Percentiles rank a stretch among this genome's conserved stretches.
Evolutionary conservation across 345 rosid genomes (phyloP).

Genomic region (Ceriops decandra): DNA sequence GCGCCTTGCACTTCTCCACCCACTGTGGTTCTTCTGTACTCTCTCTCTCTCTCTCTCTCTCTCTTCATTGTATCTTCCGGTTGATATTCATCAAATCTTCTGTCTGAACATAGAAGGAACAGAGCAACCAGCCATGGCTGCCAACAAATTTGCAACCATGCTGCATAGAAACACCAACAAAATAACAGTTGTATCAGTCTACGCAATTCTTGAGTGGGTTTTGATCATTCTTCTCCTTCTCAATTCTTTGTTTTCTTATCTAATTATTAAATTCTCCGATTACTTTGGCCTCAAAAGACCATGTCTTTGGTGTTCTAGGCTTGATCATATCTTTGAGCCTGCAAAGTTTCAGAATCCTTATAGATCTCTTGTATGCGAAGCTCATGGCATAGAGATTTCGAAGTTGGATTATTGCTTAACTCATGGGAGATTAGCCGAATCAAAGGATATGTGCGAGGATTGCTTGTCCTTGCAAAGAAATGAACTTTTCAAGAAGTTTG

Average conservation of each 20-base stretch:
- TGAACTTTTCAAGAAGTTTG: slow-evolving; percentile 30
- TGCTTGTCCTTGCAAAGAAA: slow-evolving; percentile 42
- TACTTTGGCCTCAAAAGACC: slow-evolving; percentile 84
- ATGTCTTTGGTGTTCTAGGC: slow-evolving; percentile 77
- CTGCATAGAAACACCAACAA: slow-evolving; percentile 71
- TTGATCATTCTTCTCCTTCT: slow-evolving; percentile 72
- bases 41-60: slow-evolving; percentile 7
- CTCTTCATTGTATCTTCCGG: not conserved
- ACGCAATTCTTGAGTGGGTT: slow-evolving; percentile 85
- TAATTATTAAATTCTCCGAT: slow-evolving; percentile 76
- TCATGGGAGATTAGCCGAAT: slow-evolving; percentile 52
- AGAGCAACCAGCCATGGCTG: slow-evolving; percentile 53
- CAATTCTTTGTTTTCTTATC: slow-evolving; percentile 74
- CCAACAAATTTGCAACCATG: slow-evolving; percentile 81
- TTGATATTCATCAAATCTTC: slow-evolving; percentile 6
- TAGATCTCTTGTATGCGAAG: slow-evolving; percentile 70
- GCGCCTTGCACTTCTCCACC: slow-evolving; percentile 23
- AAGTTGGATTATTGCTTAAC: slow-evolving; percentile 33
- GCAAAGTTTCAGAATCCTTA: slow-evolving; percentile 37
- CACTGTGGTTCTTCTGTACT: not conserved
- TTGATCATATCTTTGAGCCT: slow-evolving; percentile 69
- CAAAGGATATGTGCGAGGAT: slow-evolving; percentile 43
- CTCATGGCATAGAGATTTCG: slow-evolving; percentile 69
- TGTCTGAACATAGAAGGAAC: slow-evolving; percentile 29
- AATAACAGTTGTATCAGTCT: slow-evolving; percentile 67